These are phyloP conservation scores for Suhomyces taliae DNA, from an alignment of 1,139 yeast genomes.

Conservation along the genomic window DNA sequence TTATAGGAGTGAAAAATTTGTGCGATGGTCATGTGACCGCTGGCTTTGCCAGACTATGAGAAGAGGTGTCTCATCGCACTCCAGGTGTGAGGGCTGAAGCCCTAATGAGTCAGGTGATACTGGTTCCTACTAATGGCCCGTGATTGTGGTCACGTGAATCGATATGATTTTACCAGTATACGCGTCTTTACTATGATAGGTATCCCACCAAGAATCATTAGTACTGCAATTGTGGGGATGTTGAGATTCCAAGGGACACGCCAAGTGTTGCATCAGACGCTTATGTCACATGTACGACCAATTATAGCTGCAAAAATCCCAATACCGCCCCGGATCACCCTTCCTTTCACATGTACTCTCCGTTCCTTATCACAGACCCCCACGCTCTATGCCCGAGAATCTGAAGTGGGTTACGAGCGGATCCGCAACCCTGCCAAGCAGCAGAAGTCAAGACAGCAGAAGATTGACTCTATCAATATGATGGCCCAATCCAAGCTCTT, in stretches of 20 bases:
- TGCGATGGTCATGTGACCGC: constrained; percentile 1
- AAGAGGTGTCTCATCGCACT: not conserved
- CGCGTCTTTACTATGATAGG: not conserved
- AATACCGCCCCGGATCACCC: not conserved
- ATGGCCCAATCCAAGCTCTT: constrained; percentile 27
- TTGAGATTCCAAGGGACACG: no score
- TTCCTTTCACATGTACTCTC: not conserved
- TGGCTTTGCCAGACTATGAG: not conserved
- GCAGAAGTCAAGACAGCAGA: constrained; percentile 25
- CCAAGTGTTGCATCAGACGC: no score
- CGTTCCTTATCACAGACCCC: not conserved
- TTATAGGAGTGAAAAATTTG: constrained; percentile 7
- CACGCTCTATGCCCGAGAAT: constrained; percentile 7
- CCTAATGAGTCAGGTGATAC: not conserved
- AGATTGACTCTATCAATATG: constrained; percentile 25
- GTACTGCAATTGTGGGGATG: no score
- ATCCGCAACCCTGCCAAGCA: constrained; percentile 9
- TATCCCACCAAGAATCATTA: no score
- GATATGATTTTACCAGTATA: not conserved
- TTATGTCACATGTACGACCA: no score
- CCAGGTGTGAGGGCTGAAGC: not conserved
- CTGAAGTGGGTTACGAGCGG: constrained; percentile 10
- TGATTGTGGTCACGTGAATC: not conserved
- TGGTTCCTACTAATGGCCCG: not conserved
- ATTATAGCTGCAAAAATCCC: not conserved